These are phyloP conservation scores for Rhizopogon vesiculosus DNA, from an alignment of 768 basidiomycete species.

Conservation along the genomic window DNA sequence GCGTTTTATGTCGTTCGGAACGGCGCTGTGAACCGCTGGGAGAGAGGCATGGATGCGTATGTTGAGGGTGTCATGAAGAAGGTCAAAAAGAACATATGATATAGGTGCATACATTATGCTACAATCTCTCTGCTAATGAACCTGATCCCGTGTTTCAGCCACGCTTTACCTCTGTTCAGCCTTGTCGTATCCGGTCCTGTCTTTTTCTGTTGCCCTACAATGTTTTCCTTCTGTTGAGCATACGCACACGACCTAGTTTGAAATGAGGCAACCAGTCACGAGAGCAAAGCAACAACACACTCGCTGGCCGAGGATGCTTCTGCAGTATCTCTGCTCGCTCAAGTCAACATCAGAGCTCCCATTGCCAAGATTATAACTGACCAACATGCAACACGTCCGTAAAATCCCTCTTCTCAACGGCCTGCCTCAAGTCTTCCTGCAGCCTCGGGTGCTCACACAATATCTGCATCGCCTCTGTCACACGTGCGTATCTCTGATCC, in stretches of 20 bases:
- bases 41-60: slow-evolving; percentile 25
- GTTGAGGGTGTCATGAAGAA: slow-evolving; percentile 21
- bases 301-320: background rate
- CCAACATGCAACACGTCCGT: background rate
- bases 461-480: background rate
- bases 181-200: too few species aligned
- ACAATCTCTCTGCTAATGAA: background rate
- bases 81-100: slow-evolving; percentile 8
- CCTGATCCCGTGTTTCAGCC: background rate
- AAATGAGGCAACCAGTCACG: background rate
- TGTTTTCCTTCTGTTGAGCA: background rate
- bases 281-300: background rate
- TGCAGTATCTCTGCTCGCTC: background rate
- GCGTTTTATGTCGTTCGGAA: slow-evolving; percentile 17
- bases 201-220: background rate
- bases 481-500: background rate
- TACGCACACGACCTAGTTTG: background rate
- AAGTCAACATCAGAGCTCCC: background rate
- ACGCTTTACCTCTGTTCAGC: background rate
- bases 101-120: background rate
- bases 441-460: background rate
- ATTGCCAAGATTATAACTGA: background rate
- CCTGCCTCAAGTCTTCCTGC: background rate
- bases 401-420: background rate
- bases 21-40: slow-evolving; percentile 19